Evolutionary conservation across 2,329 filamentous ascomycete species (phyloP).

Genomic region (Apiospora hydei): DNA sequence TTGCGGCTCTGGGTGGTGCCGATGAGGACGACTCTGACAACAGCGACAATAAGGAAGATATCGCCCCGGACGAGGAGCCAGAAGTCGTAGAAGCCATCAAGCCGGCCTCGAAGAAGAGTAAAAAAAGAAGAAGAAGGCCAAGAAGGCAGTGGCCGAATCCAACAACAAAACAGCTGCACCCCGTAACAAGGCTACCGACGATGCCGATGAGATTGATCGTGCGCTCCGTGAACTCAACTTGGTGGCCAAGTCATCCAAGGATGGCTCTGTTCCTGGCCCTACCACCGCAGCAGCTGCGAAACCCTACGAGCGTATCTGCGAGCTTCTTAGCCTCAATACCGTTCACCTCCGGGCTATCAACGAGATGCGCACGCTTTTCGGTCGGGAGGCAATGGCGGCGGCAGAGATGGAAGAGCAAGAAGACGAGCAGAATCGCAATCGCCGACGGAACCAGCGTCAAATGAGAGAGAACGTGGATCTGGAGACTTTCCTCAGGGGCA

Average conservation of each 20-base stretch:
- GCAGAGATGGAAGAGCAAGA: slow-evolving; percentile 56
- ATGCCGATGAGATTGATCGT: slow-evolving; percentile 63
- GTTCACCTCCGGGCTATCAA: slow-evolving; percentile 84
- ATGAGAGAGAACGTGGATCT: slow-evolving; percentile 61
- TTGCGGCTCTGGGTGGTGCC: slow-evolving; percentile 57
- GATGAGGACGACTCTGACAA: slow-evolving; percentile 51
- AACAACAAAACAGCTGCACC: slow-evolving; percentile 24
- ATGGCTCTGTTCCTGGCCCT: slow-evolving; percentile 3
- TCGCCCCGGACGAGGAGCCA: slow-evolving; percentile 34
- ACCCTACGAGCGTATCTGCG: slow-evolving; percentile 45
- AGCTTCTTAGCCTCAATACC: slow-evolving; percentile 61
- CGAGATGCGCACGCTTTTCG: slow-evolving; percentile 79
- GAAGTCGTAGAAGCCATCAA: slow-evolving; percentile 31
- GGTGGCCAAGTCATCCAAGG: slow-evolving; percentile 31
- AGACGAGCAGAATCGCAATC: slow-evolving; percentile 47
- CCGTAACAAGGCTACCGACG: slow-evolving; percentile 30
- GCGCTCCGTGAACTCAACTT: slow-evolving; percentile 49
- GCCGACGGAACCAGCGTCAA: slow-evolving; percentile 44
- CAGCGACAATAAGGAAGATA: slow-evolving; percentile 45
- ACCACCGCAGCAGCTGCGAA: slow-evolving; percentile 25
- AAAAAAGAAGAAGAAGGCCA: slow-evolving; percentile 46
- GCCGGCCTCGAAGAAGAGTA: slow-evolving; percentile 44
- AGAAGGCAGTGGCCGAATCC: slow-evolving; percentile 37
- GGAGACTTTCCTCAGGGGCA: slow-evolving; percentile 61
- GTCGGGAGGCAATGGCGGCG: slow-evolving; percentile 63